Evolutionary conservation across 2,329 filamentous ascomycete genomes (phyloP), one percentile per base, ranked within the genome.

Genomic region (Scytalidium sp.): DNA sequence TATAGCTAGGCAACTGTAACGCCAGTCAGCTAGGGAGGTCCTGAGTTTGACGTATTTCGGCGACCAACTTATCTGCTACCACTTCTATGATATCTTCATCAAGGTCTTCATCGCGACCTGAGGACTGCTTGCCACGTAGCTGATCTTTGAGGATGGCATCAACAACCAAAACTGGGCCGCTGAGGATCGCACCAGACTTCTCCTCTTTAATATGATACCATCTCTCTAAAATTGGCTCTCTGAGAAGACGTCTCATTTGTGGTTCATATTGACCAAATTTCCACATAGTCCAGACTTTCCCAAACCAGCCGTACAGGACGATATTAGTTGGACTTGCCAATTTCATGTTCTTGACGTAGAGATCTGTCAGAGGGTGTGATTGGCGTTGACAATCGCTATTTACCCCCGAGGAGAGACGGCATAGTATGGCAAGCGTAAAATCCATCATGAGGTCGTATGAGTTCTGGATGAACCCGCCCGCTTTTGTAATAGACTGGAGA

Each of bases 401-500:
- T 8, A 29, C 13, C 13, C 25, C 25, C 7, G 25, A 29, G 25
- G 25, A 29, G 8, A 29, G 8, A 13, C 25, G 25, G 13, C 25
- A 29, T 8, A 29, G 25, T 8, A 8, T 8, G 13, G 25, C 7
- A 29, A 29, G 25, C 13, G 25, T 8, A 29, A 29, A 29, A 29
- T 29, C 25, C 25, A 29, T 29, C 25, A 29, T 29, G 13, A 29
- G 25, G 25, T 29, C 13, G 13, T 29, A 29, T 29, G 25, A 8
- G 13, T 29, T 29, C 25, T 7, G 25, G 25, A 29, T 29, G 13
- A 29, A 13, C 25, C 13, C 60, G 49, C 56, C 64, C 1, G 66
- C 67, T 8, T 63, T 61, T 53, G 65, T 52, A 17, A 74, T 74
- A 54, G 72, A 73, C 53, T 71, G 64, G 57, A 78, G 52, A 1